Base-by-base conservation (phyloP, 2,329 filamentous ascomycete genomes). In the Pseudophaeomoniella oleicola region DNA sequence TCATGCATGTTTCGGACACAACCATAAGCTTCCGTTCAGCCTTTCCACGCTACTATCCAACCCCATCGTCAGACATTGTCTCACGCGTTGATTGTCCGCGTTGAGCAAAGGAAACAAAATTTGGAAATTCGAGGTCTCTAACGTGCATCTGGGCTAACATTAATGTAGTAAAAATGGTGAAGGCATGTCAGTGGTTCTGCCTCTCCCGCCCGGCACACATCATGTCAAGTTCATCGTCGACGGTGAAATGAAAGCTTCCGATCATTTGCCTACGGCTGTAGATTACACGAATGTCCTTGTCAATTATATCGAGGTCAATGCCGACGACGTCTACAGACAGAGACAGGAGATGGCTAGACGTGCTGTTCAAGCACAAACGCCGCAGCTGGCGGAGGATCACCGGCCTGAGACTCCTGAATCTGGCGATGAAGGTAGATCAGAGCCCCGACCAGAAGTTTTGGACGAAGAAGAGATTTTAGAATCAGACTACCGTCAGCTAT, bases 271-370 rank as follows among this genome's bases (percentile, higher is more conserved):
- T 11, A 96, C 90, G 0, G 93, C 90, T 2, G 90, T 98, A 40
- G 90, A 98, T 57, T 94, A 92, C 56, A 92, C 86, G 45, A 96
- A 96, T 62, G 93, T 94, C 54, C 69, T 98, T 13, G 88, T 98
- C 59, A 98, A 98, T 61, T 98, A 96, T 56, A 84, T 98, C 52
- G 90, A 98, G 63, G 82, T 96, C 43, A 83, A 72, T 49, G 75
- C 83, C 22, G 79, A 86, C 38, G 80, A 87, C 50, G 59, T 78
- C 16, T 46, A 48, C 33, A 52, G 53, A 29, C 41, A 50, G 30
- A 49, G 55, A 32, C 49, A 56, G 18, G 55, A 55, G 29, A 58
- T 55, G 30, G 53, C 56, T 33, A 55, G 50, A 29, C n/a, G 6
- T n/a, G n/a, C 9, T 27, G 9, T n/a, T 9, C 9, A 27, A 27